Percentiles rank a stretch among this genome's conserved stretches.
phyloP scores from a whole-genome alignment of 106 monocot species.

The Allium cepa region DNA sequence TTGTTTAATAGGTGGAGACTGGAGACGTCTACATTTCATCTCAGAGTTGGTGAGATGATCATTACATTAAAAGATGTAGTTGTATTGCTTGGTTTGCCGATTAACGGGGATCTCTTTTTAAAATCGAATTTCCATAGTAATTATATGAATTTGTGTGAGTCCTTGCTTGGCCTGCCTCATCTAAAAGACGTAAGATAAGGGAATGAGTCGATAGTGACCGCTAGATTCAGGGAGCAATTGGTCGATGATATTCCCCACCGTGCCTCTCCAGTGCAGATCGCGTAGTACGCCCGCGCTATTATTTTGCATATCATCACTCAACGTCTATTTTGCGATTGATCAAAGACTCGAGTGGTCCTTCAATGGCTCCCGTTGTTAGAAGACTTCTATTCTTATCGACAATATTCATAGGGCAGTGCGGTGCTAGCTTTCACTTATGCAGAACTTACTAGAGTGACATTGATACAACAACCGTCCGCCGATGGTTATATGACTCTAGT shows the following conservation, averaged over 20 bases:
- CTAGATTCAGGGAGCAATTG: background rate
- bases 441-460: no score
- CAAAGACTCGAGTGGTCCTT: background rate
- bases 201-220: background rate
- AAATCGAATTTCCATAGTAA: background rate
- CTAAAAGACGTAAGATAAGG: background rate
- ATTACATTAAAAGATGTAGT: background rate
- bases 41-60: background rate
- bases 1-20: background rate
- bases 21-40: background rate
- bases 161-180: background rate
- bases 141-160: background rate
- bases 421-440: background rate
- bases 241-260: background rate
- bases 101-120: background rate
- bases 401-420: background rate
- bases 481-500: no score
- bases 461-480: no score
- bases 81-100: background rate
- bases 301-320: no score
- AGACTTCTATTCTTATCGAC: background rate
- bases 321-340: background rate
- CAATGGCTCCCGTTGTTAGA: background rate
- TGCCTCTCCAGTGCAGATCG: background rate
- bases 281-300: no score